Evolutionary conservation across 2,329 filamentous ascomycete species (phyloP).

Genomic region (Paracoccidioides brasiliensis): DNA sequence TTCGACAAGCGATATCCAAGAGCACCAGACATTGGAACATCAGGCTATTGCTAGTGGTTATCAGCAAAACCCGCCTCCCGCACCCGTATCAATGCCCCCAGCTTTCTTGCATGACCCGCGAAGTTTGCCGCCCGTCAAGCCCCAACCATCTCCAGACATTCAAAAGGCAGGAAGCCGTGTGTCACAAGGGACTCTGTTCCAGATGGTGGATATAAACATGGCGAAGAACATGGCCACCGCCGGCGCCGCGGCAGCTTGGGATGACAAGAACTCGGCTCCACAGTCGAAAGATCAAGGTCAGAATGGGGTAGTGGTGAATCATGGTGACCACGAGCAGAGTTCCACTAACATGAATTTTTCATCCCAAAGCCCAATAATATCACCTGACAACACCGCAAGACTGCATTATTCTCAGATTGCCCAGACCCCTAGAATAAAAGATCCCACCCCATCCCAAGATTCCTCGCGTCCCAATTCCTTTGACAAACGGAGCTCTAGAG

Average conservation of each 20-base stretch:
- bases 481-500: not conserved
- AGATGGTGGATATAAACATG: conserved; percentile 59
- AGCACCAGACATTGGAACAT: conserved; percentile 11
- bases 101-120: conserved; percentile 65
- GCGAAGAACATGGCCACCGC: conserved; percentile 29
- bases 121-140: conserved; percentile 54
- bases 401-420: not conserved
- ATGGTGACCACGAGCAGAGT: conserved; percentile 20
- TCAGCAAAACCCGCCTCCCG: conserved; percentile 47
- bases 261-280: conserved; percentile 15
- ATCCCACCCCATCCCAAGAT: not conserved
- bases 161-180: conserved; percentile 72
- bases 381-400: conserved; percentile 1
- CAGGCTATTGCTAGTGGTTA: conserved; percentile 25
- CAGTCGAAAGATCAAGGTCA: conserved; percentile 24
- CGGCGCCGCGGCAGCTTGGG: conserved; percentile 30
- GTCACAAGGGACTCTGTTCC: conserved; percentile 66
- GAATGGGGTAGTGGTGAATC: conserved; percentile 29
- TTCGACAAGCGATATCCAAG: conserved; percentile 25
- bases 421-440: not conserved
- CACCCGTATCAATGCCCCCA: conserved; percentile 66
- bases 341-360: conserved; percentile 18
- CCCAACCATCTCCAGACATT: conserved; percentile 63
- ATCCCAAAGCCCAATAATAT: conserved; percentile 5
- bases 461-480: conserved; percentile 7